Evolutionary conservation across 805 yeast species (phyloP), one percentile per base, ranked within the genome.

Genomic region (Alloascoidea africana): DNA sequence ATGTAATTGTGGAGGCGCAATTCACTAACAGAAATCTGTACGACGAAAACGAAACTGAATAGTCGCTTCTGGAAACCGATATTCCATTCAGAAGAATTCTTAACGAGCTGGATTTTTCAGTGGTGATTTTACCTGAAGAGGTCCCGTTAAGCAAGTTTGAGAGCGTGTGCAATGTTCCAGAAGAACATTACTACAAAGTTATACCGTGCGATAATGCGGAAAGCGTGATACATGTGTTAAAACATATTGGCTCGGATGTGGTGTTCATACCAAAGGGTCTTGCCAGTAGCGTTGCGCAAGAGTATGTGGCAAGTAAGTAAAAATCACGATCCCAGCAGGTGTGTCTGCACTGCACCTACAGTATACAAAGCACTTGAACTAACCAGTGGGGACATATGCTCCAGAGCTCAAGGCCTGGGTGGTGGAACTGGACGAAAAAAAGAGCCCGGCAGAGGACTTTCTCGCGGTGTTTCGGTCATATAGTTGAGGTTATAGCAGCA

Each of bases 201-300:
- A 63, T 73, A 2, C 56, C 55, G 35, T 67, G 75, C 36, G 65
- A 61, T n/a, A 62, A 68, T 0, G 56, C 56, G 38, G 55, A 52
- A 8, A 76, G 80, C 2, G 50, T 71, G 8, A 65, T 70, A 56
- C 72, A 75, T 27, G 59, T 74, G n/a, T 57, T 72, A 16, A 71
- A 70, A 42, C 77, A 72, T 40, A 38, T 74, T 17, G 51, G 55
- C 16, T 59, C 68, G 23, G 59, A 62, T 15, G 39, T 49, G 4
- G 39, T 61, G 3, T 42, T 58, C 35, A 44, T 57, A 2, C 49
- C 50, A 1, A 34, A 44, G 3, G 50, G 44, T 27, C n/a, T 23
- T 23, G 30, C 8, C n/a, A 8, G n/a, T 23, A 8, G 30, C 48
- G 17, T 37, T 53, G 46, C 49, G 55, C 42, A 46, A 47, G 36